Percentiles rank a stretch among this genome's conserved stretches.
Conservation (phyloP, 2,329 filamentous ascomycete genomes). For the Talaromyces sp. region DNA sequence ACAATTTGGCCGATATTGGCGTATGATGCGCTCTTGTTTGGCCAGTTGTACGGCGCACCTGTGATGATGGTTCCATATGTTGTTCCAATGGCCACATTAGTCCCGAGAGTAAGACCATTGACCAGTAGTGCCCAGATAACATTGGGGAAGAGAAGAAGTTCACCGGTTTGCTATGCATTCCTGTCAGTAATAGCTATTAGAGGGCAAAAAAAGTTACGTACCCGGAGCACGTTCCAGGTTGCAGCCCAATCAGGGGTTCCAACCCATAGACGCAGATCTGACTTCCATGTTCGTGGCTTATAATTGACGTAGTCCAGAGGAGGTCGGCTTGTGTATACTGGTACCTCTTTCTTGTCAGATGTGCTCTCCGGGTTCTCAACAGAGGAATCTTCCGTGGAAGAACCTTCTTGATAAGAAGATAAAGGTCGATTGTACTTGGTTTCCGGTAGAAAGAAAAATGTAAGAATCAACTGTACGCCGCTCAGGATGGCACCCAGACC, state of each 20-base stretch:
- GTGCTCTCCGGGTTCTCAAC: slow-evolving; percentile 21
- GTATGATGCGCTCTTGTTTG: slow-evolving; percentile 34
- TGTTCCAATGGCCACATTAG: slow-evolving; percentile 45
- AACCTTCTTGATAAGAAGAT: slow-evolving; percentile 36
- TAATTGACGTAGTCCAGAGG: slow-evolving; percentile 38
- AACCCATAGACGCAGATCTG: slow-evolving; percentile 41
- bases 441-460: slow-evolving; percentile 43
- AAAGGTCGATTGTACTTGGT: slow-evolving; percentile 42
- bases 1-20: slow-evolving; percentile 43
- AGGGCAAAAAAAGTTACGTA: slow-evolving; percentile 15
- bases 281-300: slow-evolving; percentile 32
- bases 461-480: slow-evolving; percentile 34
- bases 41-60: slow-evolving; percentile 39
- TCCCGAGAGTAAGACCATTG: slow-evolving; percentile 41
- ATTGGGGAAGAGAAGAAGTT: slow-evolving; percentile 41
- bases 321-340: slow-evolving; percentile 11
- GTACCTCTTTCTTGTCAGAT: slow-evolving; percentile 3
- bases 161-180: slow-evolving; percentile 29
- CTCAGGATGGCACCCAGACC: slow-evolving; percentile 38
- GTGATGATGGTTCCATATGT: slow-evolving; percentile 41
- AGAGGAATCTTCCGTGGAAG: slow-evolving; percentile 21
- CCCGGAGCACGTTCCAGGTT: slow-evolving; percentile 23
- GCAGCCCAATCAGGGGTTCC: slow-evolving; percentile 40
- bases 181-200: background rate
- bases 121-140: slow-evolving; percentile 43